A percentile compares a stretch with the other conserved stretches of the same genome.
Conservation (phyloP, 371 early-diverging fungal genomes). For the Funneliformis caledonium region DNA sequence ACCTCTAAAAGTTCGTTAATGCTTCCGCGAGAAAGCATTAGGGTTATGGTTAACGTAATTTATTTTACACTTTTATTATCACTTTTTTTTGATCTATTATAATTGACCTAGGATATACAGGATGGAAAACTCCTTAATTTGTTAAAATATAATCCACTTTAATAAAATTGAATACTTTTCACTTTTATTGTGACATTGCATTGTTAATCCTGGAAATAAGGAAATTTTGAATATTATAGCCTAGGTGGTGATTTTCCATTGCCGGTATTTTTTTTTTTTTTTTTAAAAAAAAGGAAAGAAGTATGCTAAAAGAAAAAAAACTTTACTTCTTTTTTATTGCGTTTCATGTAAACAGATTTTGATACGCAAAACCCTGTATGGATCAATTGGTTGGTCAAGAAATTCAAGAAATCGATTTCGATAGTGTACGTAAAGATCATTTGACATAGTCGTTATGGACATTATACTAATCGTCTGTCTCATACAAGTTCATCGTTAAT, state of each 20-base stretch:
- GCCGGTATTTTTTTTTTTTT: constrained; percentile 43
- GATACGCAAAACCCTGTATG: constrained; percentile 50
- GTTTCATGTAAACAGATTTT: constrained; percentile 49
- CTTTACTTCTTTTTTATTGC: constrained; percentile 42
- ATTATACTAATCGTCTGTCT: not conserved
- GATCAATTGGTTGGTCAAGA: constrained; percentile 45
- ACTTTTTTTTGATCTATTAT: not conserved
- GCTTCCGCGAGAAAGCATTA: constrained; percentile 49
- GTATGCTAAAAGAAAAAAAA: constrained; percentile 35
- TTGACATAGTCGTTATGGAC: constrained; percentile 38
- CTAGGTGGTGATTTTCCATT: constrained; percentile 43
- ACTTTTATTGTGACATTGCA: not conserved
- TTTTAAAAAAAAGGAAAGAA: too few relatives aligned
- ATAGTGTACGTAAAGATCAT: constrained; percentile 55
- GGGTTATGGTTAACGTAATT: constrained; percentile 53
- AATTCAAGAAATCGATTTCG: constrained; percentile 49
- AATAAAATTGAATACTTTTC: not conserved
- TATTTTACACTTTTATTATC: not conserved
- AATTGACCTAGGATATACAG: constrained; percentile 42
- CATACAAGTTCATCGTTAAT: not conserved
- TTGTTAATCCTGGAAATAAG: constrained; percentile 38
- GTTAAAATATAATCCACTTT: constrained; percentile 16
- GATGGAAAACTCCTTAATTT: not conserved
- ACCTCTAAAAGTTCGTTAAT: constrained; percentile 46
- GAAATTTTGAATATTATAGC: constrained; percentile 24